Conservation (phyloP, 139 green algal genomes). For the Edaphochlamys debaryana region DNA sequence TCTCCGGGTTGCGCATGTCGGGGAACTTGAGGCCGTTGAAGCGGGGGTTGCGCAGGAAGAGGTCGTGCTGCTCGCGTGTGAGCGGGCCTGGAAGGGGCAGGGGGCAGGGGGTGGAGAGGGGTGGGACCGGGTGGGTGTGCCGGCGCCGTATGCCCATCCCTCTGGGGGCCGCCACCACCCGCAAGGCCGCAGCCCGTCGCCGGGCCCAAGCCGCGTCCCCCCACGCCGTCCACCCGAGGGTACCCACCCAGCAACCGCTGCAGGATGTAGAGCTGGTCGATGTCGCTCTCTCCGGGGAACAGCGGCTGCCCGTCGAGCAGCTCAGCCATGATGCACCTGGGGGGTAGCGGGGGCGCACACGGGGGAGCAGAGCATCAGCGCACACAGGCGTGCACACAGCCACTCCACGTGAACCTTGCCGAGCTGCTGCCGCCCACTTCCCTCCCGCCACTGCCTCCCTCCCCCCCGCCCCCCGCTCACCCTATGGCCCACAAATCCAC, state of each 20-base stretch:
- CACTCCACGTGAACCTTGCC: too few relatives aligned
- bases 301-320: conserved; percentile 86
- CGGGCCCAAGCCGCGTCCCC: too few relatives aligned
- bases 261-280: conserved; percentile 93
- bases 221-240: too few relatives aligned
- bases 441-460: neutral
- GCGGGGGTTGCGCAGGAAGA: conserved; percentile 76
- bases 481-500: conserved; percentile 93
- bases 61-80: conserved; percentile 63
- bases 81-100: conserved; percentile 39
- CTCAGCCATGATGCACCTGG: conserved; percentile 91
- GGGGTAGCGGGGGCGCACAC: conserved; percentile 63
- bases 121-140: neutral
- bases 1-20: conserved; percentile 71
- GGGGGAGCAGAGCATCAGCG: neutral
- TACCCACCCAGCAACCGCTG: conserved; percentile 72
- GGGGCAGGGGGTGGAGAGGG: neutral
- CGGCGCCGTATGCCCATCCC: too few relatives aligned
- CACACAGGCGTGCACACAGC: too few relatives aligned
- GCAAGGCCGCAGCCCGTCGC: too few relatives aligned
- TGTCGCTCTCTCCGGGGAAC: conserved; percentile 91
- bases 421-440: too few relatives aligned
- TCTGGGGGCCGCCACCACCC: too few relatives aligned
- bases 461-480: conserved; percentile 47
- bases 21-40: conserved; percentile 84